phyloP scores from a whole-genome alignment of 495 filamentous ascomycete species.

The Podospora comata region DNA sequence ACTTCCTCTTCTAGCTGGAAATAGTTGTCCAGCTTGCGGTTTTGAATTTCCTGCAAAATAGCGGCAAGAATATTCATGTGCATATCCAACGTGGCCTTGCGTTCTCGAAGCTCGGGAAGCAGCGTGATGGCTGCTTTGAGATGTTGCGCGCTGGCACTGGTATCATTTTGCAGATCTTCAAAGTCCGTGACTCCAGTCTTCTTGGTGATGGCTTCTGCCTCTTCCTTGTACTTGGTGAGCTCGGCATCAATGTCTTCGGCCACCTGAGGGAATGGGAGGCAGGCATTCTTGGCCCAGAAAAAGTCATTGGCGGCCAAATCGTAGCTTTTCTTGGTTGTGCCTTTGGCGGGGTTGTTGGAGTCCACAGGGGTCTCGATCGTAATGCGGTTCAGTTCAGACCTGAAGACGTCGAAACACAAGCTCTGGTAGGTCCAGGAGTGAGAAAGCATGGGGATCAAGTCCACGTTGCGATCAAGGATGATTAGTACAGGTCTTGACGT shows the following conservation, averaged over 20 bases:
- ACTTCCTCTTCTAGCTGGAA: constrained; percentile 95
- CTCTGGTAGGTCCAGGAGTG: constrained; percentile 99
- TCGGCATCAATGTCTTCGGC: constrained; percentile 84
- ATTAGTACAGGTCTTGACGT: constrained; percentile 79
- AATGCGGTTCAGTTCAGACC: constrained; percentile 74
- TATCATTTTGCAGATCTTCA: constrained; percentile 90
- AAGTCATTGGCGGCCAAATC: constrained; percentile 90
- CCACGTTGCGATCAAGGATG: constrained; percentile 90
- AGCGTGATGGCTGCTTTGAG: constrained; percentile 93
- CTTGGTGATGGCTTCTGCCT: constrained; percentile 89
- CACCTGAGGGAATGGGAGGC: constrained; percentile 89
- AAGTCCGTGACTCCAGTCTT: constrained; percentile 91
- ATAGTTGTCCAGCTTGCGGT: constrained; percentile 91
- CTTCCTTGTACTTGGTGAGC: constrained; percentile 90
- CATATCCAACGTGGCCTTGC: constrained; percentile 91
- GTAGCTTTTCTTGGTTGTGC: constrained; percentile 76
- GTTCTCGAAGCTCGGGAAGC: constrained; percentile 85
- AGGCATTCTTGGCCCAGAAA: constrained; percentile 96
- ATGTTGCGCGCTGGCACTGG: constrained; percentile 83
- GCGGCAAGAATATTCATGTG: constrained; percentile 75
- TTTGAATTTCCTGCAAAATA: constrained; percentile 38
- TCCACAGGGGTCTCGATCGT: constrained; percentile 81
- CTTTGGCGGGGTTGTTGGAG: constrained; percentile 66
- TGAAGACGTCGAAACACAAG: constrained; percentile 86
- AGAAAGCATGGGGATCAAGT: constrained; percentile 96